Evolutionary conservation across 2,329 filamentous ascomycete species (phyloP), one percentile per base, ranked within the genome.

Genomic region (Diaporthe batatas): DNA sequence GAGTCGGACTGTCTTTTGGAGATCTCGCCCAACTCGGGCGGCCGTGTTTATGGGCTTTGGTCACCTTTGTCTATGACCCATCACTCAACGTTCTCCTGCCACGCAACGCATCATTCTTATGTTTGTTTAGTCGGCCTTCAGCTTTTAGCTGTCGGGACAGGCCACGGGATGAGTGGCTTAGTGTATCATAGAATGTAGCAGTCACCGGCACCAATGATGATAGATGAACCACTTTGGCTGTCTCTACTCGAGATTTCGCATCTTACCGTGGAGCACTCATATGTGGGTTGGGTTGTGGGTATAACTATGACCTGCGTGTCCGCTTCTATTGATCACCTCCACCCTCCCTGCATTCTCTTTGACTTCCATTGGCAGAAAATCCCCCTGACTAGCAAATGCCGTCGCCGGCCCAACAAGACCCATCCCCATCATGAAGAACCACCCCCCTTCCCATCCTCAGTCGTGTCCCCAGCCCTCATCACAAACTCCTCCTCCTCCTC

Each of bases 401-500:
- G n/a, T n/a, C n/a, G n/a, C n/a, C n/a, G n/a, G n/a, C 25, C 32
- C 29, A 2, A 32, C 11, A 21, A 14, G 1, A 2, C 16, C 55
- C 39, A 36, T 72, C 57, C 16, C 55, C 47, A 36, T 72, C 57
- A 73, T 72, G 72, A 72, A 34, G 72, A 54, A 32, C 39, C 39
- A 10, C 36, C 64, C 12, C 51, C 57, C 29, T 62, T 49, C 12
- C 44, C 69, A 34, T 10, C 29, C 32, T 25, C 39, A 21, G 11
- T 25, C 49, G 58, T 69, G 4, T 14, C 57, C 44, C 44, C 42
- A 42, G 29, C 71, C 73, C 49, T 57, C 23, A 55, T 54, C 12
- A 53, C 53, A 39, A 49, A 39, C 68, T 74, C 71, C 14, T 78
- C 77, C 0, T 65, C 72, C 51, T 79, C 78, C 1, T 29, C 34